Evolutionary conservation across 257 asterid species (phyloP).

Genomic region (Jacaranda mimosifolia): DNA sequence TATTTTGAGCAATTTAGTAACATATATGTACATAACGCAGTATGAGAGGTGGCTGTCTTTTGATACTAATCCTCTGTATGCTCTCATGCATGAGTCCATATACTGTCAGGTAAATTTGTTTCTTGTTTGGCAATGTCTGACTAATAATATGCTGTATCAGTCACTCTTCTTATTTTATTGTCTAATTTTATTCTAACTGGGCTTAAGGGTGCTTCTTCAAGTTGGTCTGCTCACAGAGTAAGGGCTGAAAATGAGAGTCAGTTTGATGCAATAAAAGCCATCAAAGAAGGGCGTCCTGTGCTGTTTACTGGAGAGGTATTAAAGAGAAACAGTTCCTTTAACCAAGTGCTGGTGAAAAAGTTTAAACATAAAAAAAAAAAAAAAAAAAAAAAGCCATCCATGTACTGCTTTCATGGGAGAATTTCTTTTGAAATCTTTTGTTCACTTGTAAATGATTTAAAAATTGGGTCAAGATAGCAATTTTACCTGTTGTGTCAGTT

Average conservation of each 20-base stretch:
- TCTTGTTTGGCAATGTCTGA: slow-evolving; percentile 26
- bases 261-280: slow-evolving; percentile 82
- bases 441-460: not conserved
- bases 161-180: slow-evolving; percentile 6
- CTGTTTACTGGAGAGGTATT: slow-evolving; percentile 93
- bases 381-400: not conserved
- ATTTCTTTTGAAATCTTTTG: not conserved
- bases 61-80: slow-evolving; percentile 87
- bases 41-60: slow-evolving; percentile 82
- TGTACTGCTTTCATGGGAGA: not conserved
- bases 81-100: slow-evolving; percentile 89
- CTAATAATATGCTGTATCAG: not conserved
- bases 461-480: not conserved
- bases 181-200: slow-evolving; percentile 41
- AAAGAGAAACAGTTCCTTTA: slow-evolving; percentile 20
- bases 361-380: slow-evolving; percentile 2
- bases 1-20: slow-evolving; percentile 30
- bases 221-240: slow-evolving; percentile 88
- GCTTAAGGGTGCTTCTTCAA: slow-evolving; percentile 81
- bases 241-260: slow-evolving; percentile 65
- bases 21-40: slow-evolving; percentile 59
- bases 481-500: not conserved
- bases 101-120: slow-evolving; percentile 79
- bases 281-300: slow-evolving; percentile 77
- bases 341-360: slow-evolving; percentile 8